phyloP scores from a whole-genome alignment of 306 rosid genomes.

The Vigna radiata region DNA sequence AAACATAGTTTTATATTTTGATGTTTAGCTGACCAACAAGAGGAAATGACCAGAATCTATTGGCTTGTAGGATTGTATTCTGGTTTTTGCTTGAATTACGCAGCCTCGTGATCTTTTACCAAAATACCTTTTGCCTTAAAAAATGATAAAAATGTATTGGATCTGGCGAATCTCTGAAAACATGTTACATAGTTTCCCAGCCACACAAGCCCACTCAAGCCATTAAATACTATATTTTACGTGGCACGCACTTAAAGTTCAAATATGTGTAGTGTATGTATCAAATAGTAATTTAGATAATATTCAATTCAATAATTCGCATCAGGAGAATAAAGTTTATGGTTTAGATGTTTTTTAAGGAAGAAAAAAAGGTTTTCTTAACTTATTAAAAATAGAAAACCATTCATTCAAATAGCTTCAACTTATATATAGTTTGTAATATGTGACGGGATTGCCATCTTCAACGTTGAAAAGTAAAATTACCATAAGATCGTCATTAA shows the following conservation, averaged over 20 bases:
- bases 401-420: not conserved
- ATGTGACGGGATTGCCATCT: too few species aligned
- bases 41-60: not conserved
- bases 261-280: not conserved
- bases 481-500: too few species aligned
- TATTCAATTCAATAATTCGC: not conserved
- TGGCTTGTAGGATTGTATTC: not conserved
- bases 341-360: not conserved
- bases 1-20: too few species aligned
- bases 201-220: constrained; percentile 33
- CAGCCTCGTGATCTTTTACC: not conserved
- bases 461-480: too few species aligned
- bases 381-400: not conserved
- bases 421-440: too few species aligned
- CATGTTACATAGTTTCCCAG: constrained; percentile 4
- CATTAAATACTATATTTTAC: not conserved
- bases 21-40: not conserved
- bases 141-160: not conserved
- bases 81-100: not conserved
- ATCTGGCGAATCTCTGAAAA: not conserved
- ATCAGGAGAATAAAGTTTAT: not conserved
- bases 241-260: constrained; percentile 29
- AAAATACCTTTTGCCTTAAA: not conserved
- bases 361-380: not conserved
- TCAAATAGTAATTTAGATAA: not conserved